These are phyloP conservation scores for Chondrostereum purpureum DNA, from an alignment of 1,284 basidiomycete species.

Conservation along the genomic window DNA sequence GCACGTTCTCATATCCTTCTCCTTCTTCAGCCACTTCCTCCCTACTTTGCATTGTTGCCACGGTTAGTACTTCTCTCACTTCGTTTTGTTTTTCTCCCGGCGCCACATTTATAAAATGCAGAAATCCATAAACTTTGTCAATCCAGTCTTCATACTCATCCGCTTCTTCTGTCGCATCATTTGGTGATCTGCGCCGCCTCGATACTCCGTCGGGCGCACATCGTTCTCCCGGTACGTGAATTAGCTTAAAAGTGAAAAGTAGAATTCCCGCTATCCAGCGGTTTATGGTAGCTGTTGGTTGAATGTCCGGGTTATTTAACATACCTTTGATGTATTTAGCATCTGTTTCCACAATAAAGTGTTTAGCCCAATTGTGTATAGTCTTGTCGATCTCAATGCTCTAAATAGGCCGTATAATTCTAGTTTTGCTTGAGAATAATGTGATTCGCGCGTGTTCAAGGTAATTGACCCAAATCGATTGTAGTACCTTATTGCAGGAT, in stretches of 20 bases:
- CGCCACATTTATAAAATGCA: slow-evolving; percentile 5
- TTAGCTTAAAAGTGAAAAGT: background rate
- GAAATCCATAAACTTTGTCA: slow-evolving; percentile 4
- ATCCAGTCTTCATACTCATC: slow-evolving; percentile 2
- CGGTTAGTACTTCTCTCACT: too few species aligned
- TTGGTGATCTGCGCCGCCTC: background rate
- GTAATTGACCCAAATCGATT: slow-evolving; percentile 5
- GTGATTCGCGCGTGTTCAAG: too few species aligned
- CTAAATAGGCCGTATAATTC: background rate
- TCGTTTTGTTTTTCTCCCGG: too few species aligned
- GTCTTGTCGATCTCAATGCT: slow-evolving; percentile 18
- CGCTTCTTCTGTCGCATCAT: background rate
- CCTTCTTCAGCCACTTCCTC: background rate
- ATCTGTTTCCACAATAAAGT: slow-evolving; percentile 28
- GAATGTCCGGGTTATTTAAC: slow-evolving; percentile 25
- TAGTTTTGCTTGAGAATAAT: background rate
- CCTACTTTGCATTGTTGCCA: background rate
- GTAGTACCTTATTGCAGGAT: slow-evolving; percentile 2
- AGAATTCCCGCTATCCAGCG: background rate
- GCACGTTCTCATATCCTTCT: background rate
- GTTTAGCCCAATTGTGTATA: slow-evolving; percentile 22
- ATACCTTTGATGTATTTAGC: slow-evolving; percentile 27
- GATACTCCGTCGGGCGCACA: background rate
- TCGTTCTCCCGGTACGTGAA: background rate
- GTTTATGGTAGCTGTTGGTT: slow-evolving; percentile 26